Base-by-base conservation (phyloP, 2,329 filamentous ascomycete genomes). In the Raffaelea ambrosiae region DNA sequence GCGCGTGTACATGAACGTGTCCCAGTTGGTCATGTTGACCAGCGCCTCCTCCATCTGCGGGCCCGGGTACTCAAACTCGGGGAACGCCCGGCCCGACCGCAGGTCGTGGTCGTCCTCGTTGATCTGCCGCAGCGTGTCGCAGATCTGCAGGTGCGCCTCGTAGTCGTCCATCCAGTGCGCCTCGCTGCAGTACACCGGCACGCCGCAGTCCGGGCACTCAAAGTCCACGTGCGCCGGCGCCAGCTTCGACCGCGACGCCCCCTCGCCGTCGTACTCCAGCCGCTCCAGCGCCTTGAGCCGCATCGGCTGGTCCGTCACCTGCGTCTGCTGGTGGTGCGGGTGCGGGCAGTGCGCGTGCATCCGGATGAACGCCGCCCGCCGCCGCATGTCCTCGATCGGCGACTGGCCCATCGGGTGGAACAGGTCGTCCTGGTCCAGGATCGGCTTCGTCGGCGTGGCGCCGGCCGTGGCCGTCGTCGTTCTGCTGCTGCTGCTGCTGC, bases 51-150 rank as follows among this genome's bases (percentile, higher is more conserved):
- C 90, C 63, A 96, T 82, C 68, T 96, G 90, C 47, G 83, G 76
- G 14, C 85, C 87, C 0, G 93, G 89, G 61, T 95, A 95, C 52
- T 90, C 82, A 60, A 95, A 97, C 65, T 98, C 94, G 14, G 86
- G 84, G 66, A 98, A 98, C 65, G 88, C 85, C 23, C 93, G 79
- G 3, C 93, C 93, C 18, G 88, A 95, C 44, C 86, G 77, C 55
- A 98, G 68, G 64, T 98, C 93, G 61, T 98, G 94, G 57, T 98
- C 93, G 61, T 98, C 93, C 68, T 98, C 93, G 57, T 98, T 98
- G 67, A 95, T 91, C 67, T 97, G 85, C 55, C 85, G 76, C 48
- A 98, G 70, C 0, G 86, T 86, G 59, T 98, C 91, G 65, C 93
- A 98, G 33, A 98, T 83, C 61, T 96, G 80, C 51, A 98, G 66